Evolutionary conservation across 768 basidiomycete genomes (phyloP).

Genomic region (Asterophora lycoperdoides): DNA sequence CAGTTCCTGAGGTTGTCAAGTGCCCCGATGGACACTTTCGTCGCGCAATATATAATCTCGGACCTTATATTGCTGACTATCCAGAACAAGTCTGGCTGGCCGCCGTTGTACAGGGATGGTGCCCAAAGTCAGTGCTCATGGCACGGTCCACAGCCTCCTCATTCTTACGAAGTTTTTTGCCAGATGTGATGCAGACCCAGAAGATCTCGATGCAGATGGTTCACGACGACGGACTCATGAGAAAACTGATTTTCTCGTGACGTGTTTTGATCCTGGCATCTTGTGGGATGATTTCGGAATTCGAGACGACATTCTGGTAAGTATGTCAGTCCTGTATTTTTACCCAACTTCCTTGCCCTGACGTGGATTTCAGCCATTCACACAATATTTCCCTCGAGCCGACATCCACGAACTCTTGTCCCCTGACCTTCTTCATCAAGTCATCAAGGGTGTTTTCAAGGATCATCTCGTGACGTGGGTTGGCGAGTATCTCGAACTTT

Average conservation of each 20-base stretch:
- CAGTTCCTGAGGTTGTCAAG: constrained; percentile 17
- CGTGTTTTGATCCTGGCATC: constrained; percentile 21
- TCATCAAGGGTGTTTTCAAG: constrained; percentile 31
- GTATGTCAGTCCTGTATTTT: constrained; percentile 3
- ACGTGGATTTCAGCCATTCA: neutral
- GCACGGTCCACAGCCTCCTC: neutral
- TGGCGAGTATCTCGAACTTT: constrained; percentile 16
- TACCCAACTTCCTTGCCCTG: neutral
- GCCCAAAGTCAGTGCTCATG: constrained; percentile 13
- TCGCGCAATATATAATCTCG: constrained; percentile 24
- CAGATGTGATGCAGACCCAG: constrained; percentile 22
- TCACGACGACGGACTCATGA: constrained; percentile 18
- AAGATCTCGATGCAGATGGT: constrained; percentile 16
- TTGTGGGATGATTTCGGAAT: constrained; percentile 34
- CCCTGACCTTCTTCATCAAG: constrained; percentile 28
- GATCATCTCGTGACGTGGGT: constrained; percentile 30
- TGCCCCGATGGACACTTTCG: constrained; percentile 34
- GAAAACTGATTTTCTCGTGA: constrained; percentile 22
- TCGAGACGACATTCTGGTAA: constrained; percentile 27
- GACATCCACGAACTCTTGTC: constrained; percentile 28
- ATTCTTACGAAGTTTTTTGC: neutral
- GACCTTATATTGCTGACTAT: constrained; percentile 35
- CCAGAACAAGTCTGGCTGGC: constrained; percentile 32
- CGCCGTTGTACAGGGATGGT: constrained; percentile 24
- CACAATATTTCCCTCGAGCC: constrained; percentile 9